Conservation (phyloP, 352 stramenopile genomes). For the Pythium biforme region DNA sequence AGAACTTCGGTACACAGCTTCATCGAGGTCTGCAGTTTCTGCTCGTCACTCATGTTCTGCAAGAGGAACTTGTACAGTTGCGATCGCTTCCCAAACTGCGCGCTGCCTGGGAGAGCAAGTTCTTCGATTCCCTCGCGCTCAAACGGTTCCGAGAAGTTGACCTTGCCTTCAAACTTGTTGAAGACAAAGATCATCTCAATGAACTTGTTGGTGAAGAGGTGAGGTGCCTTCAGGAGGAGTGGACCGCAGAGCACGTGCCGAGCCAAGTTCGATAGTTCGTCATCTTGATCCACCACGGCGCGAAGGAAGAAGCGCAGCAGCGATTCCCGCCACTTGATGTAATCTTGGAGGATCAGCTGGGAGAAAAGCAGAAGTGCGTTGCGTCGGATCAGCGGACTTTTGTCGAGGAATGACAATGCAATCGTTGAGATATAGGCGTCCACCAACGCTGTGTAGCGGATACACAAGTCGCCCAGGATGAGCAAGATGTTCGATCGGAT, state of each 20-base stretch:
- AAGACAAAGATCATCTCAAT: conserved; percentile 97
- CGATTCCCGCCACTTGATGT: conserved; percentile 98
- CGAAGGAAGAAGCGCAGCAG: conserved; percentile 95
- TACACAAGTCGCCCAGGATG: conserved; percentile 95
- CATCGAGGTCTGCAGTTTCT: conserved; percentile 95
- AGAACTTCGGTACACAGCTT: conserved; percentile 94
- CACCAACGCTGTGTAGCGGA: conserved; percentile 95
- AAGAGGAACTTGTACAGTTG: conserved; percentile 95
- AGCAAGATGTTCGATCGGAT: conserved; percentile 97
- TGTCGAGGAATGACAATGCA: conserved; percentile 85
- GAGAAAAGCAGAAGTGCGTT: conserved; percentile 95
- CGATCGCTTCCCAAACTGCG: conserved; percentile 64
- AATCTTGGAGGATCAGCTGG: conserved; percentile 96
- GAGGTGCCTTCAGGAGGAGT: conserved; percentile 89
- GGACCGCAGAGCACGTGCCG: conserved; percentile 91
- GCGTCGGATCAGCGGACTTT: conserved; percentile 87
- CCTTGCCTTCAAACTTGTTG: conserved; percentile 78
- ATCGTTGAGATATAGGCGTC: conserved; percentile 96
- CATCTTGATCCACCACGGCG: conserved; percentile 92
- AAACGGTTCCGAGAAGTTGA: conserved; percentile 64
- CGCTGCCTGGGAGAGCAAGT: conserved; percentile 55
- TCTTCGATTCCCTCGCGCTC: conserved; percentile 66
- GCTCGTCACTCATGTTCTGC: conserved; percentile 93
- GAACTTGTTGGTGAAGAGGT: conserved; percentile 96
- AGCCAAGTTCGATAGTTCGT: conserved; percentile 91